These are phyloP conservation scores for Cladobotryum protrusum DNA, from an alignment of 2,329 filamentous ascomycete genomes.

Conservation along the genomic window DNA sequence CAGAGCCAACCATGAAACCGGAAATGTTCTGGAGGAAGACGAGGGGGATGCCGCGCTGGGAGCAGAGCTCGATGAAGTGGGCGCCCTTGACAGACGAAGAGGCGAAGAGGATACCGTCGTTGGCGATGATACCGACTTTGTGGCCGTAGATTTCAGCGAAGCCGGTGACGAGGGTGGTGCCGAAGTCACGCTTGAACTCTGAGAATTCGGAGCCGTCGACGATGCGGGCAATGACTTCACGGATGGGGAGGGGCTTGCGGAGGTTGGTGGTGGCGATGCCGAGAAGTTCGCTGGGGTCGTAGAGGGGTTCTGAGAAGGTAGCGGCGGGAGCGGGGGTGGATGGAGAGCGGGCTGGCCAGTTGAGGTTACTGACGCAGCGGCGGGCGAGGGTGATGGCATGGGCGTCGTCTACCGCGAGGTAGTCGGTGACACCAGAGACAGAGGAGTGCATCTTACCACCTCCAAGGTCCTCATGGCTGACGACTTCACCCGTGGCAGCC, in stretches of 20 bases:
- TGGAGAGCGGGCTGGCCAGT: constrained; percentile 60
- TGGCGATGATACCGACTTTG: constrained; percentile 86
- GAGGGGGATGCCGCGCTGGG: constrained; percentile 81
- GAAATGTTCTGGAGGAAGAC: constrained; percentile 95
- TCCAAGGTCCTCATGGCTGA: constrained; percentile 84
- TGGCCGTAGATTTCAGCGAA: constrained; percentile 89
- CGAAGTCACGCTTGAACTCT: constrained; percentile 92
- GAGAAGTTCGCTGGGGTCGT: constrained; percentile 71
- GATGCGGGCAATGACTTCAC: constrained; percentile 86
- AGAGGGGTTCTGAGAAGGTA: constrained; percentile 67
- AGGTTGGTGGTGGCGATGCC: constrained; percentile 90
- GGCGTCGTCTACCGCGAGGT: constrained; percentile 88
- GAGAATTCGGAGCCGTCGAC: constrained; percentile 86
- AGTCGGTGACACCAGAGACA: constrained; percentile 89
- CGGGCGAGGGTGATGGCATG: constrained; percentile 84
- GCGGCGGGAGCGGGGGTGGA: constrained; percentile 30
- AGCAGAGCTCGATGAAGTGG: constrained; percentile 93
- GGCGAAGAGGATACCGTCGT: constrained; percentile 92
- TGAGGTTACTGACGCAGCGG: constrained; percentile 79
- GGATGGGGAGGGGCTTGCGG: constrained; percentile 75
- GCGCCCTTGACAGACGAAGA: constrained; percentile 86
- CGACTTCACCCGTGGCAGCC: constrained; percentile 88
- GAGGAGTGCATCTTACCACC: constrained; percentile 86
- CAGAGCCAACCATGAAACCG: constrained; percentile 95
- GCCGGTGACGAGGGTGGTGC: constrained; percentile 81